These are phyloP conservation scores for Syzygium aqueum DNA, from an alignment of 345 rosid species.

Conservation along the genomic window DNA sequence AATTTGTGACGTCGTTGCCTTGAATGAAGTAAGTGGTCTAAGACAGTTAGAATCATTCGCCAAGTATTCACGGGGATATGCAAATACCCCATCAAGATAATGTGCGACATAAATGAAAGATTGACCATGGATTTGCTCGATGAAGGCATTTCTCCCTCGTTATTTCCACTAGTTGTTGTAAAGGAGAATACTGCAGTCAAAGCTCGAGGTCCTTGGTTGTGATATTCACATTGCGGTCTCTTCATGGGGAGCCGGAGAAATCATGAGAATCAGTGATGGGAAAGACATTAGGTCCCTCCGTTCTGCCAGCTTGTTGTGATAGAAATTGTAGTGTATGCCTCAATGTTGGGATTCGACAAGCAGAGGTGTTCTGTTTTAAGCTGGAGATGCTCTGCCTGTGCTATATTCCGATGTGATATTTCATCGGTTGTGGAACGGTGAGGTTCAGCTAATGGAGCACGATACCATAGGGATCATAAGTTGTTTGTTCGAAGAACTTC, in stretches of 20 bases:
- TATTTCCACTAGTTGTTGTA: not conserved
- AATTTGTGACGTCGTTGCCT: slow-evolving; percentile 22
- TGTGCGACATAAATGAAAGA: not conserved
- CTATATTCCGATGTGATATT: not conserved
- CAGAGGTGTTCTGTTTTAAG: not conserved
- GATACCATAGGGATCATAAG: not conserved
- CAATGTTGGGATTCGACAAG: not conserved
- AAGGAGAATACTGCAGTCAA: not conserved
- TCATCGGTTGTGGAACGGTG: not conserved
- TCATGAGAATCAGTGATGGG: not conserved
- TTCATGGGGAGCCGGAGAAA: not conserved
- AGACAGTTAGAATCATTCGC: slow-evolving; percentile 5
- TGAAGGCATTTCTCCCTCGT: not conserved
- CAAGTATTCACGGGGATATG: slow-evolving; percentile 10
- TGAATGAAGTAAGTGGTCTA: slow-evolving; percentile 28
- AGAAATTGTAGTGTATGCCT: not conserved
- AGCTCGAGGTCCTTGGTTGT: not conserved
- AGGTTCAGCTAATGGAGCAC: not conserved
- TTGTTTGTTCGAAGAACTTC: not conserved
- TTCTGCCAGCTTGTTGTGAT: not conserved
- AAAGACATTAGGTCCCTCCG: not conserved
- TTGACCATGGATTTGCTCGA: not conserved
- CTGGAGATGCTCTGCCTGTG: not conserved
- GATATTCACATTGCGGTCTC: not conserved
- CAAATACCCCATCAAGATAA: slow-evolving; percentile 24